Evolutionary conservation across 306 rosid species (phyloP), one percentile per base, ranked within the genome.

Genomic region (Chamaecrista fasciculata): DNA sequence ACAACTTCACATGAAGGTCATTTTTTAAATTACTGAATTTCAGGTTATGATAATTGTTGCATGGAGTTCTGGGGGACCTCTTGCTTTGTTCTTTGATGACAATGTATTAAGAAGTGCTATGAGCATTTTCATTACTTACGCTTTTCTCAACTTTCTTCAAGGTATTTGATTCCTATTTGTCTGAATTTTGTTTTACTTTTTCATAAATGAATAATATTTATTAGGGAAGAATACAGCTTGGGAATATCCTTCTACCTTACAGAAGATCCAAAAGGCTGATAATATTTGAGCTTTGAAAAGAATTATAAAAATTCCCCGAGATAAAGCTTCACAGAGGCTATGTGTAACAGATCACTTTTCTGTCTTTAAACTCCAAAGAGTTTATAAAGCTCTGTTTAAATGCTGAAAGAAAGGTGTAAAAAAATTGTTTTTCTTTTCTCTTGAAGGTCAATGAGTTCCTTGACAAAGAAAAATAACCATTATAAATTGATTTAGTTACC

Each of bases 21-120:
- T 33, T 61, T 46, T 14, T 31, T 34, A 6, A 29, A 67, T 4
- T 72, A 34, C 47, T 72, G 58, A 59, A 76, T 85, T 79, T 75
- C 87, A 95, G 99, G 99, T 89, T 48, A 95, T 95, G 99, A 76
- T 95, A 65, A 87, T 95, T 60, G 71, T 95, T 80, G 96, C 95
- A 53, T 95, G 99, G 99, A 88, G 95, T 84, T 64, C 88, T 70
- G 78, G 78, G 73, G 99, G 96, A 56, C 90, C 86, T 70, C 63
- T 76, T 76, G 79, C 77, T 69, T 76, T 91, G 61, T 63, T 95
- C 71, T 82, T 88, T 69, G 88, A 95, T 37, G 79, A 56, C 1
- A 88, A 75, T 75, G 96, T 91, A 78, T 84, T 91, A 81, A 85
- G 70, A 81, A 78, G 73, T 78, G 97, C 89, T 78, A 75, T 78